Evolutionary conservation across 129 eudicot genomes (phyloP), one percentile per base, ranked within the genome.

Genomic region (Flaveria trinervia): DNA sequence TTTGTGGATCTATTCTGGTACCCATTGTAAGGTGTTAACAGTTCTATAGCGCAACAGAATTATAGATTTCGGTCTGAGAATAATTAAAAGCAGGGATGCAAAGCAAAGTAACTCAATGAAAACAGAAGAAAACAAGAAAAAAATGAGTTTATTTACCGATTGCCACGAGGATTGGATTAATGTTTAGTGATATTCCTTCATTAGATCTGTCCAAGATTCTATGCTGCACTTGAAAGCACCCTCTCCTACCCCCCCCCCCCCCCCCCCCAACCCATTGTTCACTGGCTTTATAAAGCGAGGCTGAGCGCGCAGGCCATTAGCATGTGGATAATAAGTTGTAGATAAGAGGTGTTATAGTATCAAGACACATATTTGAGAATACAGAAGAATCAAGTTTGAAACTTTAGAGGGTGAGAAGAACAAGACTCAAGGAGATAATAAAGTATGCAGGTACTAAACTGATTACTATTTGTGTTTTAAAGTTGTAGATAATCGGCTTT

Each of bases 1-100:
- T 67, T 68, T 72, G 80, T 81, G 97, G 92, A 89, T 91, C 91
- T 89, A 89, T 91, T 87, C 97, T 76, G 68, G 88, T 87, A 89
- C 92, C 85, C 70, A 83, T 74, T 85, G 90, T 82, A 87, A 85
- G 97, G 97, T 82, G 88, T 87, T 71, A 76, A 85, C 79, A 71
- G 79, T 83, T 87, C 70, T 87, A 80, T 75, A 75, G 84, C 72
- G 79, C 83, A 78, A 84, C 82, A 83, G 85, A 84, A 82, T 83
- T 84, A 68, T 43, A 46, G 55, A 44, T 71, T 60, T 78, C 39
- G 43, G 62, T 79, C 77, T 79, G 77, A 72, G 92, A 89, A 82
- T 67, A 68, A 83, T 51, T 62, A 80, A 79, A 72, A 86, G 89
- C 76, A 77, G 66, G 78, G 78, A 62, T 72, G 48, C 67, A 64